Evolutionary conservation across 176 grass and related monocot species (phyloP).

Genomic region (Paspalum notatum): DNA sequence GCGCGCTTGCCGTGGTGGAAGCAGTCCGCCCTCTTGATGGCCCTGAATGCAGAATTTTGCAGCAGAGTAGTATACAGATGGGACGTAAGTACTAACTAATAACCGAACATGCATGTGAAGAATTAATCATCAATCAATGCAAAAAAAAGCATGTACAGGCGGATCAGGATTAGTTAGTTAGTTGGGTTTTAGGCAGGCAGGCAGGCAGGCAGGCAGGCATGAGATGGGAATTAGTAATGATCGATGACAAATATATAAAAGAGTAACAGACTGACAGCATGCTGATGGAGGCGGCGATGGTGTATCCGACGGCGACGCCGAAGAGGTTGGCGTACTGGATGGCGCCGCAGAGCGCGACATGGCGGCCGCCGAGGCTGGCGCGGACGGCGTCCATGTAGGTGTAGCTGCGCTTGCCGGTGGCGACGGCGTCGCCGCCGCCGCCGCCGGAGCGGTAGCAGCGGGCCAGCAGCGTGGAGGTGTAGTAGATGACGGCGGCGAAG

Average conservation of each 20-base stretch:
- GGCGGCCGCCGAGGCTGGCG: slow-evolving; percentile 64
- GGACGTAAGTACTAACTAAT: too few species aligned
- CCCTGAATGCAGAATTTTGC: too few species aligned
- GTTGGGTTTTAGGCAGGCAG: too few species aligned
- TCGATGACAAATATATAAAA: too few species aligned
- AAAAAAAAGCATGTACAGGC: too few species aligned
- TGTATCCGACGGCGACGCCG: slow-evolving; percentile 77
- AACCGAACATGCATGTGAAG: too few species aligned
- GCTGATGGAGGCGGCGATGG: slow-evolving; percentile 78
- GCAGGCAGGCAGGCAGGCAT: too few species aligned
- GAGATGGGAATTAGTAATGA: too few species aligned
- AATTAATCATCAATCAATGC: too few species aligned
- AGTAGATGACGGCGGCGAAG: slow-evolving; percentile 91
- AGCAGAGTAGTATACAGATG: too few species aligned
- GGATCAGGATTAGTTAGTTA: too few species aligned
- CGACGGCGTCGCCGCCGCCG: slow-evolving; percentile 64
- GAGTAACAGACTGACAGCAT: slow-evolving; percentile 60
- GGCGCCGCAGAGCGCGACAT: slow-evolving; percentile 56
- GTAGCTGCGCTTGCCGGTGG: slow-evolving; percentile 82
- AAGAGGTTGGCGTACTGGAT: slow-evolving; percentile 79
- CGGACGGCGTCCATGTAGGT: slow-evolving; percentile 96
- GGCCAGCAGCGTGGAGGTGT: slow-evolving; percentile 84
- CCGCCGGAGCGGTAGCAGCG: slow-evolving; percentile 93
- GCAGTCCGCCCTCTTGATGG: slow-evolving; percentile 56
- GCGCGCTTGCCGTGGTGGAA: slow-evolving; percentile 47